Evolutionary conservation across 1,284 basidiomycete species (phyloP), one percentile per base, ranked within the genome.

Genomic region (Cryptococcus depauperatus): DNA sequence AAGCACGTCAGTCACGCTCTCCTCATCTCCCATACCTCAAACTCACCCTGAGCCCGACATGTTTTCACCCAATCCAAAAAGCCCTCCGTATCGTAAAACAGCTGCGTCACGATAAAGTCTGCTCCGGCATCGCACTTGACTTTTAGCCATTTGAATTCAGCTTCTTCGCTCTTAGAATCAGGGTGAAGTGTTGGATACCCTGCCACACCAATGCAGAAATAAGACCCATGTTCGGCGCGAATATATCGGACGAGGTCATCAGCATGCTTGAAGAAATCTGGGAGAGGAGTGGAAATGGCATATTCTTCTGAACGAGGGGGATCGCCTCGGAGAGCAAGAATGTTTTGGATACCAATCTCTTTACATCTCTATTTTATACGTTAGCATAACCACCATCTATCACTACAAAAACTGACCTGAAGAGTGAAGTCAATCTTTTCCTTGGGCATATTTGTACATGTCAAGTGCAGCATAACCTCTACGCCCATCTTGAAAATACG

Each of bases 391-490:
- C 14, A 10, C 14, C 39, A 27, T 35, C 37, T 47, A n/a, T 25
- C 30, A 28, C 18, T 26, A 25, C 26, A 35, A 37, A 25, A 30
- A 58, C 72, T 55, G 63, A 93, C 90, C 71, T 79, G 77, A 37
- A 99, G 71, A 18, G 84, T 84, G 34, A 82, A 76, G 65, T 96
- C 89, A 5, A 99, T 81, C 71, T 83, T 81, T 19, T 85, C 87
- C 52, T 84, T 79, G 54, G 83, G 78, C 85, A 95, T 93, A 68
- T 98, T 98, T 18, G 95, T 98, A 73, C 95, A 99, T 14, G 95
- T 98, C 55, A 99, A 69, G 75, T 99, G 95, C 59, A 99, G 73
- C 50, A 97, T 80, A 0, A 89, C 88, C 43, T 85, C 81, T 47
- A 65, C 23, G 8, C 66, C 66, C 44, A 78, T 67, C 51, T 73